Evolutionary conservation across 805 yeast species (phyloP).

Genomic region (Limtongozyma cylindracea): DNA sequence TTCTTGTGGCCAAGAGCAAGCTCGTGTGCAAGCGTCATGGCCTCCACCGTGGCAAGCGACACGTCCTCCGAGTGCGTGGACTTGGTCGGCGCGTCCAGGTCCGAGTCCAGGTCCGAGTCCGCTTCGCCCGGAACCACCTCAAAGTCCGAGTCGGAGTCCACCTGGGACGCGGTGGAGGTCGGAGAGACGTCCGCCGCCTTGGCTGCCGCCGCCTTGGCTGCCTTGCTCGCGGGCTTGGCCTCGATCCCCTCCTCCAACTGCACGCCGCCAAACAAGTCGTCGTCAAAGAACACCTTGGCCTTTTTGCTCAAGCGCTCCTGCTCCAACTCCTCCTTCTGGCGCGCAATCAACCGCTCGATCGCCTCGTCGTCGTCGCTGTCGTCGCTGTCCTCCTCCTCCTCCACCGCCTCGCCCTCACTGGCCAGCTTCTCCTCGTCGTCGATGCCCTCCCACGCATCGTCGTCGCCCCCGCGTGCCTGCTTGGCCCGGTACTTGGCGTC

Average conservation of each 20-base stretch:
- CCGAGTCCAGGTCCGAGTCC: slow-evolving; percentile 13
- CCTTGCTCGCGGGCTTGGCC: slow-evolving; percentile 1
- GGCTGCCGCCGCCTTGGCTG: slow-evolving; percentile 2
- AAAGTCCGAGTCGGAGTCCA: slow-evolving; percentile 10
- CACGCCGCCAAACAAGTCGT: slow-evolving; percentile 10
- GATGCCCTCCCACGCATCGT: slow-evolving; percentile 62
- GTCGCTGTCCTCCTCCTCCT: slow-evolving; percentile 14
- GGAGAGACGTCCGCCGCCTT: background rate
- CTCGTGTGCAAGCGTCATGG: slow-evolving; percentile 96
- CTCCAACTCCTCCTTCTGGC: slow-evolving; percentile 9
- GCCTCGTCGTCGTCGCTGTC: slow-evolving; percentile 6
- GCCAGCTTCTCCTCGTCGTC: slow-evolving; percentile 1
- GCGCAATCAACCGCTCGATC: slow-evolving; percentile 7
- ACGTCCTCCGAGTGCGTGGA: slow-evolving; percentile 31
- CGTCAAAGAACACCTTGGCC: slow-evolving; percentile 17
- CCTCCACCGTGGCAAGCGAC: slow-evolving; percentile 79
- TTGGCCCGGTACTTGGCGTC: slow-evolving; percentile 49
- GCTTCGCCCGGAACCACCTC: no score
- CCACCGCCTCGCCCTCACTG: background rate
- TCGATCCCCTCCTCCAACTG: no score
- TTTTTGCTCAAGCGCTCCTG: slow-evolving; percentile 9
- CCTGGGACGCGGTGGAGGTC: background rate
- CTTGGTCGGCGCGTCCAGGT: slow-evolving; percentile 10
- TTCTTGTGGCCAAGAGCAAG: slow-evolving; percentile 73
- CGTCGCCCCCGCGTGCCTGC: slow-evolving; percentile 52